These are phyloP conservation scores for Penicillium crustosum DNA, from an alignment of 2,329 filamentous ascomycete genomes.

Conservation along the genomic window DNA sequence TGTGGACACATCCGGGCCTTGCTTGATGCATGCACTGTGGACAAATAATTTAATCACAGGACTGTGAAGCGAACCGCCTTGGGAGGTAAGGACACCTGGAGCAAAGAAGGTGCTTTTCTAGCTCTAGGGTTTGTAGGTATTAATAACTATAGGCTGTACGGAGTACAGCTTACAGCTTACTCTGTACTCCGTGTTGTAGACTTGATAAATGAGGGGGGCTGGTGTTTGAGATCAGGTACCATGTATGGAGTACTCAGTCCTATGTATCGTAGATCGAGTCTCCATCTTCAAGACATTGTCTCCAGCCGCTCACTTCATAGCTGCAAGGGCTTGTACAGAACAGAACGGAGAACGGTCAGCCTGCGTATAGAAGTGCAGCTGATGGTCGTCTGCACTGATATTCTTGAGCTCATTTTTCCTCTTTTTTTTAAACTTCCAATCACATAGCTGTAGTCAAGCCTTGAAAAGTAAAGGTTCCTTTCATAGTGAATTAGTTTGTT, in stretches of 20 bases:
- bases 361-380: slow-evolving; percentile 4
- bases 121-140: not conserved
- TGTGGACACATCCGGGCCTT: slow-evolving; percentile 20
- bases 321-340: slow-evolving; percentile 16
- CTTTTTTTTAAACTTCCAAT: not conserved
- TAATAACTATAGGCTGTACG: not conserved
- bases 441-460: not conserved
- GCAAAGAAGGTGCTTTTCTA: not conserved
- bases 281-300: slow-evolving; percentile 7
- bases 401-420: not conserved
- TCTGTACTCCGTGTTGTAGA: not conserved
- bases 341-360: not conserved
- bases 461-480: not conserved
- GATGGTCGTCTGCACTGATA: not conserved
- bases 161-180: not conserved
- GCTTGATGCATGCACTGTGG: slow-evolving; percentile 19
- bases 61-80: not conserved
- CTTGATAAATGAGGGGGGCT: not conserved
- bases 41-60: slow-evolving; percentile 1
- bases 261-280: slow-evolving; percentile 7
- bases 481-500: slow-evolving; percentile 4
- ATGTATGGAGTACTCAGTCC: not conserved
- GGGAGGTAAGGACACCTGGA: slow-evolving; percentile 4
- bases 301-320: slow-evolving; percentile 1
- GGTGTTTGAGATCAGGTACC: slow-evolving; percentile 5